Conservation (phyloP, 306 rosid species). For the Trifolium pratense region DNA sequence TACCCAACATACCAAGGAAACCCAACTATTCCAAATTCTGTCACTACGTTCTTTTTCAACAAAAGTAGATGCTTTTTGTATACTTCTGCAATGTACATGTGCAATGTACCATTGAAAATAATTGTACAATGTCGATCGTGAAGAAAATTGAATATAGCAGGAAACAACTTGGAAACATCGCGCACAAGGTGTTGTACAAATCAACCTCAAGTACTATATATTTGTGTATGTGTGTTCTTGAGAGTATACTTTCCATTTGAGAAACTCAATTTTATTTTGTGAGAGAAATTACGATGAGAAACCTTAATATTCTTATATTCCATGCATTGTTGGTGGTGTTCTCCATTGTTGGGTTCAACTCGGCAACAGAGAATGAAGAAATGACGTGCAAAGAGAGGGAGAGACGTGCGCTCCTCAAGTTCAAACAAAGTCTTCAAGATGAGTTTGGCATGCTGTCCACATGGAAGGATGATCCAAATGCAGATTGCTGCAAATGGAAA, state of each 20-base stretch:
- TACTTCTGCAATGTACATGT: too few relatives aligned
- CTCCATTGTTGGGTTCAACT: background rate
- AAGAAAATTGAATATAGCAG: too few relatives aligned
- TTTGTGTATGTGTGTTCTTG: background rate
- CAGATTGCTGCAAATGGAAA: conserved; percentile 13
- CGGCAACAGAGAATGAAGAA: background rate
- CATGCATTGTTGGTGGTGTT: background rate
- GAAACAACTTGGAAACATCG: too few relatives aligned
- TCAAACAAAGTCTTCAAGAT: conserved; percentile 30
- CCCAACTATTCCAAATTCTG: background rate
- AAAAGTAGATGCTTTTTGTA: background rate
- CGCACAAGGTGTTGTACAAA: background rate
- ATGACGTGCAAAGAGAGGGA: background rate
- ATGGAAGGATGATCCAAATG: conserved; percentile 3
- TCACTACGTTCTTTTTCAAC: background rate
- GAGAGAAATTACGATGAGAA: background rate
- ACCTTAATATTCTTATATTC: background rate
- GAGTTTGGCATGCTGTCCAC: background rate
- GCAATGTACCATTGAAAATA: background rate
- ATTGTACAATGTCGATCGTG: background rate
- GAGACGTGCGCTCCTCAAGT: conserved; percentile 5
- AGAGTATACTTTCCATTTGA: background rate
- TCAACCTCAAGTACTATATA: background rate
- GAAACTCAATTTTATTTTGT: background rate
- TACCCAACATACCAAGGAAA: too few relatives aligned